Conservation (phyloP, 345 rosid genomes). For the Camelina sativa region DNA sequence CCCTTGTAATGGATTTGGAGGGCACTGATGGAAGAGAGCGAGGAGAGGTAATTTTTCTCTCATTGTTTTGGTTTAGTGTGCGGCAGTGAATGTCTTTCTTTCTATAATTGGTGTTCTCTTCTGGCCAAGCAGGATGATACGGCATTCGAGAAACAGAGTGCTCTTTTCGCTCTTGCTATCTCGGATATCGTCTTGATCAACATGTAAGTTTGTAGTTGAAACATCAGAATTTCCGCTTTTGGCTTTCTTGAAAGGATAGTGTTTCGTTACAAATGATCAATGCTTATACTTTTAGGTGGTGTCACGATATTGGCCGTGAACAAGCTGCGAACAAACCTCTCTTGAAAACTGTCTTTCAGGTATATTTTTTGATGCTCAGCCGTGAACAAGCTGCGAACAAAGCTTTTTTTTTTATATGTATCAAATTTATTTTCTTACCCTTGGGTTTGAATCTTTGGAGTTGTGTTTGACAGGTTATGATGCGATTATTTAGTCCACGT, state of each 20-base stretch:
- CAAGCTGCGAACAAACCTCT: slow-evolving; percentile 99
- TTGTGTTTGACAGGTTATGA: slow-evolving; percentile 75
- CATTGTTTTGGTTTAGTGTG: not conserved
- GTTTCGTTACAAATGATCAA: not conserved
- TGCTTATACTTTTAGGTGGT: slow-evolving; percentile 69
- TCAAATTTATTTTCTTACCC: not conserved
- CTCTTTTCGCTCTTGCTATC: slow-evolving; percentile 95
- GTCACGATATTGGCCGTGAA: slow-evolving; percentile 99
- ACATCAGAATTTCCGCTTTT: not conserved
- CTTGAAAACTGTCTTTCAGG: slow-evolving; percentile 97
- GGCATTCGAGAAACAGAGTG: slow-evolving; percentile 97
- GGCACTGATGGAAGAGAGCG: slow-evolving; percentile 98
- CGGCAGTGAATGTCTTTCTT: not conserved
- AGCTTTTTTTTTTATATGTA: not conserved
- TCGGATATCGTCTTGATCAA: slow-evolving; percentile 95
- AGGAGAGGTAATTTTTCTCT: slow-evolving; percentile 69
- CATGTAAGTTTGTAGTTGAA: slow-evolving; percentile 63
- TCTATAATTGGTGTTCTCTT: slow-evolving; percentile 7
- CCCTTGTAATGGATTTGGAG: slow-evolving; percentile 96
- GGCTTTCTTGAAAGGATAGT: not conserved
- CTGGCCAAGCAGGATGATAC: slow-evolving; percentile 75
- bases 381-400: not conserved
- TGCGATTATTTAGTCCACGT: slow-evolving; percentile 96
- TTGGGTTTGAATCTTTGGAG: slow-evolving; percentile 37
- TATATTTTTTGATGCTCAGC: slow-evolving; percentile 33